Percentiles rank a stretch among this genome's conserved stretches.
phyloP scores from a whole-genome alignment of 345 rosid species.

The Syzygium grande region DNA sequence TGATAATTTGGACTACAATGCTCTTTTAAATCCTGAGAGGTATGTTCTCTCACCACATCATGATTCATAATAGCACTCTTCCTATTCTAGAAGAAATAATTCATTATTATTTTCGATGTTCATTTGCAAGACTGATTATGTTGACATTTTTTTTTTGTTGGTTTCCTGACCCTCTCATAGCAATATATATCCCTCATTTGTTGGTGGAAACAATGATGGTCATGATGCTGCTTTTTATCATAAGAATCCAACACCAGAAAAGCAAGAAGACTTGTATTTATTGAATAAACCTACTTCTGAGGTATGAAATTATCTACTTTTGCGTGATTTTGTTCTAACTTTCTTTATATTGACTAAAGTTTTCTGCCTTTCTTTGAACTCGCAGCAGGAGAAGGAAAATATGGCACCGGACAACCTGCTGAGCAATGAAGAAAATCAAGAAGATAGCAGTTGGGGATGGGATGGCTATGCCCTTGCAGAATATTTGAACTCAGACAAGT shows the following conservation, averaged over 20 bases:
- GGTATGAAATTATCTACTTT: background rate
- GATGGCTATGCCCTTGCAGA: background rate
- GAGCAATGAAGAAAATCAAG: background rate
- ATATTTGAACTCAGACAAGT: slow-evolving; percentile 1
- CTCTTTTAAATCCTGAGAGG: background rate
- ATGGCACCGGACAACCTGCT: background rate
- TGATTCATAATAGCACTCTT: background rate
- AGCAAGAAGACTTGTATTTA: background rate
- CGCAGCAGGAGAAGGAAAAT: background rate
- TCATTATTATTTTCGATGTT: background rate
- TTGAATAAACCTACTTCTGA: background rate
- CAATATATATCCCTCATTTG: background rate
- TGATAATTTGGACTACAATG: background rate
- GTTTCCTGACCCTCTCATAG: background rate
- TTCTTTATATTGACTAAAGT: background rate
- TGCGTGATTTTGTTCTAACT: background rate
- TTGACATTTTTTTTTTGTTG: background rate
- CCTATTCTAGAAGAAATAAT: background rate
- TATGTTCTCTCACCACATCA: background rate
- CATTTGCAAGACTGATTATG: background rate
- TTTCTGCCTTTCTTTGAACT: background rate
- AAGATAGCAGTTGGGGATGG: background rate
- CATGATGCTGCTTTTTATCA: background rate
- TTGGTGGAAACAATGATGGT: background rate
- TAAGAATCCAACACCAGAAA: background rate